Percentiles rank a stretch among this genome's conserved stretches.
Conservation (phyloP, 2,329 filamentous ascomycete species). For the Talaromyces albobiverticillius region DNA sequence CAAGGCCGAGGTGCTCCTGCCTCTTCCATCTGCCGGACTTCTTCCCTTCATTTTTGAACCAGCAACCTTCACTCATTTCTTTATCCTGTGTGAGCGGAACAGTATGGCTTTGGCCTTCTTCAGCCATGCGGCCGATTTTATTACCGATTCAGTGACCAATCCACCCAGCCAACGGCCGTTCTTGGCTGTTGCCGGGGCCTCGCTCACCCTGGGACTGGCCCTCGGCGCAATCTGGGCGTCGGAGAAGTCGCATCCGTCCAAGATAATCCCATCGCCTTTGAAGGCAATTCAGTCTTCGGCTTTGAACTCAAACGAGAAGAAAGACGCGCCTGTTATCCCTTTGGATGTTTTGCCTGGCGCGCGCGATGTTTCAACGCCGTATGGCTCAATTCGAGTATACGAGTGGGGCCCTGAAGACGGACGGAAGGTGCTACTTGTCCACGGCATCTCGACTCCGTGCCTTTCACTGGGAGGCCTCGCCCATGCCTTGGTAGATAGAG, state of each 20-base stretch:
- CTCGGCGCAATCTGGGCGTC: conserved; percentile 27
- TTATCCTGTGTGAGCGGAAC: too few species aligned
- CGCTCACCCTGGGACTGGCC: conserved; percentile 32
- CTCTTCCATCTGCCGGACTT: too few species aligned
- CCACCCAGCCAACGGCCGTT: conserved; percentile 29
- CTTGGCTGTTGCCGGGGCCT: conserved; percentile 33
- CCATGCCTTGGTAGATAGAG: conserved; percentile 60
- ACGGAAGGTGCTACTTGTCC: conserved; percentile 70
- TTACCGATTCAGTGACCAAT: conserved; percentile 31
- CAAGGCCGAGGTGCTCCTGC: too few species aligned
- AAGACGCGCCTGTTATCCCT: conserved; percentile 58
- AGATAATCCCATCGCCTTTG: conserved; percentile 36
- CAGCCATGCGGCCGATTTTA: conserved; percentile 31
- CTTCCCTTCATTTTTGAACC: too few species aligned
- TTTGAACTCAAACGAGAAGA: conserved; percentile 30
- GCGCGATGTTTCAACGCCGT: conserved; percentile 60
- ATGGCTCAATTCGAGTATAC: conserved; percentile 70
- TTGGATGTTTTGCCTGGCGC: conserved; percentile 61
- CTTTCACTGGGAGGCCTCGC: conserved; percentile 67
- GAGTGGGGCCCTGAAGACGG: conserved; percentile 76
- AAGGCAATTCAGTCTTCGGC: conserved; percentile 30
- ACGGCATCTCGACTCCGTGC: conserved; percentile 78
- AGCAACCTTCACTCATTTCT: too few species aligned
- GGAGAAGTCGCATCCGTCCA: conserved; percentile 10
- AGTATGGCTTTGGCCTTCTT: conserved; percentile 27